Evolutionary conservation across 345 rosid genomes (phyloP).

Genomic region (Clarkia xantiana): DNA sequence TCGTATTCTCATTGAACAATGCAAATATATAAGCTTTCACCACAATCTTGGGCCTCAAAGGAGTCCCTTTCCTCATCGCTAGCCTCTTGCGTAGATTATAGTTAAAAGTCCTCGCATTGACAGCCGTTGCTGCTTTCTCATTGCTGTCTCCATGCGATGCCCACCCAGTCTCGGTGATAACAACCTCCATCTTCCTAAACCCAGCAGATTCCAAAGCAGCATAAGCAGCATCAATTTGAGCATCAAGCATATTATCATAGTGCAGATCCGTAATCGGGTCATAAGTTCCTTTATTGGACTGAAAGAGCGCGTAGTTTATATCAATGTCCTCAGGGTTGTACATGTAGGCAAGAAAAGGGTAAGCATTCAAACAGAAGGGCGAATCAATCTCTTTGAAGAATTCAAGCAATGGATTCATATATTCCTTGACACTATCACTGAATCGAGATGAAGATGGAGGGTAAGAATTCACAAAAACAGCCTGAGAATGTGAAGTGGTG

Average conservation of each 20-base stretch:
- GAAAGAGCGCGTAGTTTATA: conserved; percentile 83
- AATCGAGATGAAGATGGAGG: conserved; percentile 89
- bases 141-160: conserved; percentile 70
- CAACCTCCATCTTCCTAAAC: conserved; percentile 62
- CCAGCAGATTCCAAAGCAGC: conserved; percentile 77
- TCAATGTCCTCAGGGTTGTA: conserved; percentile 54
- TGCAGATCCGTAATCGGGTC: conserved; percentile 53
- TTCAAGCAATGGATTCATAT: conserved; percentile 73
- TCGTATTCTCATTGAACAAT: conserved; percentile 60
- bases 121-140: conserved; percentile 67
- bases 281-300: conserved; percentile 46
- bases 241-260: conserved; percentile 96
- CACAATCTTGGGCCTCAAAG: conserved; percentile 49
- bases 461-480: conserved; percentile 63
- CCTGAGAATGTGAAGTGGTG: conserved; percentile 76
- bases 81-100: conserved; percentile 81
- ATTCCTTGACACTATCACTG: conserved; percentile 41
- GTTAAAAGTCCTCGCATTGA: conserved; percentile 73
- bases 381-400: conserved; percentile 62
- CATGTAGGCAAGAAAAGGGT: conserved; percentile 79
- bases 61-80: conserved; percentile 85
- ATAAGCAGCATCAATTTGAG: conserved; percentile 92
- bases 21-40: conserved; percentile 87
- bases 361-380: conserved; percentile 83
- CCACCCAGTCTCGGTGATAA: conserved; percentile 91